These are phyloP conservation scores for Naganishia albida DNA, from an alignment of 1,284 basidiomycete species.

Conservation along the genomic window DNA sequence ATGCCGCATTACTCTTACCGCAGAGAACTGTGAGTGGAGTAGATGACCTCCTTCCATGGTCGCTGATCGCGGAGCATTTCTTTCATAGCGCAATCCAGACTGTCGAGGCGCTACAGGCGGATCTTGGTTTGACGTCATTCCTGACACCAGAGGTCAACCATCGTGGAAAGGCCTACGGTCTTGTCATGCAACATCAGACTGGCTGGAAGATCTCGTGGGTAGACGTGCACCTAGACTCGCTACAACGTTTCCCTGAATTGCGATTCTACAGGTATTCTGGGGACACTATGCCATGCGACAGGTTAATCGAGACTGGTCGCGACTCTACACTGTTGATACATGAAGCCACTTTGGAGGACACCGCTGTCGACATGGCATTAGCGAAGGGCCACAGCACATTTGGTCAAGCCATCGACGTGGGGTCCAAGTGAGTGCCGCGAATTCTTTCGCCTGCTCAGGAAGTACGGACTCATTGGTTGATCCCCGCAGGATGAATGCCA, in stretches of 20 bases:
- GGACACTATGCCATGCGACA: constrained; percentile 78
- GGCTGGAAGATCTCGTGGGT: constrained; percentile 81
- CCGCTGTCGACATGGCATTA: constrained; percentile 70
- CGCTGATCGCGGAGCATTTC: too few relatives aligned
- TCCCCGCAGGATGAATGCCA: constrained; percentile 70
- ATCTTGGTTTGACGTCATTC: constrained; percentile 53
- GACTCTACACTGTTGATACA: constrained; percentile 83
- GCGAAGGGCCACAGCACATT: constrained; percentile 86
- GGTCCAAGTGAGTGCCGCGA: constrained; percentile 59
- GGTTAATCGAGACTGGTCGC: constrained; percentile 67
- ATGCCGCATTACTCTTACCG: constrained; percentile 9
- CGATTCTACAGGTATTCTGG: constrained; percentile 63
- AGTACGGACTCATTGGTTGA: background rate
- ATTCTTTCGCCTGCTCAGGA: background rate
- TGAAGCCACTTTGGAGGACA: constrained; percentile 83
- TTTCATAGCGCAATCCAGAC: constrained; percentile 6
- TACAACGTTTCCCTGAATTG: constrained; percentile 39
- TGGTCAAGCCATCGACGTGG: constrained; percentile 80
- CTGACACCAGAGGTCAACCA: constrained; percentile 72
- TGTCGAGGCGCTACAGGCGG: constrained; percentile 10
- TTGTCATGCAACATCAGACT: constrained; percentile 65
- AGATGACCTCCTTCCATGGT: too few relatives aligned
- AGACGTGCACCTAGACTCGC: constrained; percentile 14
- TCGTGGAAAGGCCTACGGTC: constrained; percentile 68
- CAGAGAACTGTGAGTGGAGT: constrained; percentile 10